phyloP scores from a whole-genome alignment of 768 basidiomycete genomes.

The Hericium erinaceus region DNA sequence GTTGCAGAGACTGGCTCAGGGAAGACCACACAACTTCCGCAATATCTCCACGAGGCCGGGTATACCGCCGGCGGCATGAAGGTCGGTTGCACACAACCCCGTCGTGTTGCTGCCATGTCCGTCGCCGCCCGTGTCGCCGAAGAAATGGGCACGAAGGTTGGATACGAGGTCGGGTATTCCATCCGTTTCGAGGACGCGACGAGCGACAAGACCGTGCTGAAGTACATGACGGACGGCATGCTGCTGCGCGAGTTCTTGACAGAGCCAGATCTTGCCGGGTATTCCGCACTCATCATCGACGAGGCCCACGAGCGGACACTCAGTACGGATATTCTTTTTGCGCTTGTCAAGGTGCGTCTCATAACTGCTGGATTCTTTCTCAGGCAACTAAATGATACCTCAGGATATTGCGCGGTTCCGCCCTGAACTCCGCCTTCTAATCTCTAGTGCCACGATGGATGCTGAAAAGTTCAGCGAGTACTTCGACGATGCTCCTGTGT shows the following conservation, averaged over 20 bases:
- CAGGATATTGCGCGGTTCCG: slow-evolving; percentile 96
- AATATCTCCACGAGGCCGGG: slow-evolving; percentile 96
- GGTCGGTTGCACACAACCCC: slow-evolving; percentile 94
- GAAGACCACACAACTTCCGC: slow-evolving; percentile 96
- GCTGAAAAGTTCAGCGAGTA: slow-evolving; percentile 97
- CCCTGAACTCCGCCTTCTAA: slow-evolving; percentile 86
- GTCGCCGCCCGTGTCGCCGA: slow-evolving; percentile 99
- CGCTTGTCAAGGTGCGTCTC: slow-evolving; percentile 87
- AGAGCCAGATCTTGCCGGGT: slow-evolving; percentile 92
- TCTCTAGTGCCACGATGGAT: slow-evolving; percentile 95
- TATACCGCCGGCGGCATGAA: slow-evolving; percentile 84
- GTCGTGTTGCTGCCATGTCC: slow-evolving; percentile 98
- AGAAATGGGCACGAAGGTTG: slow-evolving; percentile 95
- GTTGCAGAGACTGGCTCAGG: slow-evolving; percentile 98
- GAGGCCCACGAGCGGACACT: slow-evolving; percentile 97
- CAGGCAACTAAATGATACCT: slow-evolving; percentile 19
- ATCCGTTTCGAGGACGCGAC: slow-evolving; percentile 99
- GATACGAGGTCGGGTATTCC: slow-evolving; percentile 98
- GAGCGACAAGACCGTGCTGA: slow-evolving; percentile 96
- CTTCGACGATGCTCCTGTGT: slow-evolving; percentile 93
- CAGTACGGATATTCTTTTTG: slow-evolving; percentile 97
- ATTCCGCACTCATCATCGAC: slow-evolving; percentile 93
- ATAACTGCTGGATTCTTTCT: slow-evolving; percentile 7
- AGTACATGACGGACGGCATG: slow-evolving; percentile 99
- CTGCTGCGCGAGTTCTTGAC: slow-evolving; percentile 93